Evolutionary conservation across 2,329 filamentous ascomycete species (phyloP), one percentile per base, ranked within the genome.

Genomic region (Talaromyces sp.): DNA sequence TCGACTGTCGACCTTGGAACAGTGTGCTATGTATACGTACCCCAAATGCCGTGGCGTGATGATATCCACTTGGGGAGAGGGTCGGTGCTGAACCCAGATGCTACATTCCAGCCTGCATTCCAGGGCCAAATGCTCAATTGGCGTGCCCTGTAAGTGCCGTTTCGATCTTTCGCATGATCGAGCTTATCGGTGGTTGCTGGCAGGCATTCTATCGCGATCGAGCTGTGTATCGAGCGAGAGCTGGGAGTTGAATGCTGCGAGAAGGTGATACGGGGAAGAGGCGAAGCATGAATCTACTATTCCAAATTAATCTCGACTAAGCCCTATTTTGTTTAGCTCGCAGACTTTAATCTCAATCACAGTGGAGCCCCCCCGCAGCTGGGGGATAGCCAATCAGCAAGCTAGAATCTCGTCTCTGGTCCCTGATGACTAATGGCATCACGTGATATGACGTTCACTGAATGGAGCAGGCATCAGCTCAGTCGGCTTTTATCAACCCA

Each of bases 51-150:
- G 37, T 59, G 56, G 56, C 56, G 56, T 59, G 56, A 14, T 14
- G 14, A 45, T 59, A 59, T 45, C 56, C 56, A 59, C 56, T 45
- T 43, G 5, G 24, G 8, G 8, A 41, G 56, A 59, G 56, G 50
- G 56, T 59, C 56, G 56, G 56, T 59, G 56, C 56, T 59, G 56
- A 59, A 39, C 8, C 56, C 56, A 45, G 37, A 3, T 39, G 27
- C 27, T 31, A 16, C 56, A 43, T 45, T 45, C 39, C 56, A 27
- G 37, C 19, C 14, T 45, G 56, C 56, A 59, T 59, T 59, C 56
- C 37, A 52, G 48, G 9, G 48, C 24, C 48, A 33, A 52, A 52
- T 33, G 7, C 27, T 52, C 24, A 22, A 11, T 33, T n/a, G 13
- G 24, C 0, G 27, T n/a, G 48, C 33, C 27, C n/a, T 16, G 48